Conservation (phyloP, 169 alveolate species). For the Prorocentrum cordatum region DNA sequence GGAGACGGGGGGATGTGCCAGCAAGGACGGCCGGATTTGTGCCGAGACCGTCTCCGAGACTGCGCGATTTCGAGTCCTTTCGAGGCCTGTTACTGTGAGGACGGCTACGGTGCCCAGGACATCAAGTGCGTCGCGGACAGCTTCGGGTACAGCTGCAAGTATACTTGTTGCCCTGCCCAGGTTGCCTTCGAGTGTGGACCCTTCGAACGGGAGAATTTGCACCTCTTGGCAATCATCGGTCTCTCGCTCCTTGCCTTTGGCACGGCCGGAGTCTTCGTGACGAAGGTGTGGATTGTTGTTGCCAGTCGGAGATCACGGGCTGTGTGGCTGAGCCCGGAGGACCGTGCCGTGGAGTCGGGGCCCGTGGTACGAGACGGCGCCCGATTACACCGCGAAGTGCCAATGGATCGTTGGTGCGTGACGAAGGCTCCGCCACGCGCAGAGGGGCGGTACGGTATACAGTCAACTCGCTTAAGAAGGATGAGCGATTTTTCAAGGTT, state of each 20-base stretch:
- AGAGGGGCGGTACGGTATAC: too few relatives aligned
- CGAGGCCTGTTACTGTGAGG: background rate
- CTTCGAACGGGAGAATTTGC: background rate
- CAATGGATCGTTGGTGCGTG: background rate
- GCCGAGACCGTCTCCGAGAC: too few relatives aligned
- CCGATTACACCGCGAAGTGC: background rate
- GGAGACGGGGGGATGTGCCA: too few relatives aligned
- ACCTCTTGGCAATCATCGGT: background rate
- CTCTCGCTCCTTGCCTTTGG: too few relatives aligned
- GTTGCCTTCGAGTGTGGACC: background rate
- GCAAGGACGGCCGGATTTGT: too few relatives aligned
- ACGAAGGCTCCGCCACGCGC: too few relatives aligned
- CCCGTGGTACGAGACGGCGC: background rate
- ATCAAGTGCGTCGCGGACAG: background rate
- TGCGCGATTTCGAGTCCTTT: too few relatives aligned
- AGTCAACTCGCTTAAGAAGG: too few relatives aligned
- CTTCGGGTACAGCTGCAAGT: background rate
- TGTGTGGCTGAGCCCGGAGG: background rate
- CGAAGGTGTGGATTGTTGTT: too few relatives aligned
- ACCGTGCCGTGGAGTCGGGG: background rate
- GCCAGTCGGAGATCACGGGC: background rate
- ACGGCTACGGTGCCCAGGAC: background rate
- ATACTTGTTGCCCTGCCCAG: background rate
- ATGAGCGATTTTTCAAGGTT: too few relatives aligned
- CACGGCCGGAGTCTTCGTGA: too few relatives aligned